Percentiles rank a stretch among this genome's conserved stretches.
phyloP scores from a whole-genome alignment of 1,139 yeast species.

The Yamadazyma aaseri region DNA sequence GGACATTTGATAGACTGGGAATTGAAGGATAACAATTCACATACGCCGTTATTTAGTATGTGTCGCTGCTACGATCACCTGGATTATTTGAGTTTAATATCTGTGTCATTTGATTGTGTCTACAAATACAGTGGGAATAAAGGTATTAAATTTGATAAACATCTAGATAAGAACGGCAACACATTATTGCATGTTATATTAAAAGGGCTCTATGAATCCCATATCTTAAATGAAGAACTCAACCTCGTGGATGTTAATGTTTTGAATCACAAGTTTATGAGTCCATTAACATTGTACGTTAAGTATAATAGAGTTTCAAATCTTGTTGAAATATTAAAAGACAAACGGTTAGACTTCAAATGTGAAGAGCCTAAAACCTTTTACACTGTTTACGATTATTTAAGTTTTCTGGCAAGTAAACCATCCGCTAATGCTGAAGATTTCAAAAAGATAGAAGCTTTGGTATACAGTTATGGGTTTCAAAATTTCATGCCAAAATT shows the following conservation, averaged over 20 bases:
- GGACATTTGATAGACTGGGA: constrained; percentile 72
- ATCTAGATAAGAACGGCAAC: constrained; percentile 72
- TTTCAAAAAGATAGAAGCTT: constrained; percentile 35
- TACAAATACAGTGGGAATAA: constrained; percentile 34
- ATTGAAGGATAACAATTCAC: constrained; percentile 60
- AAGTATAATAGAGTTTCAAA: constrained; percentile 69
- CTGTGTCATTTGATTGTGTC: constrained; percentile 46
- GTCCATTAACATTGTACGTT: constrained; percentile 71
- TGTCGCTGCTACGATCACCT: constrained; percentile 82
- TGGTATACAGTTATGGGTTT: constrained; percentile 42
- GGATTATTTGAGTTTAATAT: constrained; percentile 52
- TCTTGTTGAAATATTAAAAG: constrained; percentile 45
- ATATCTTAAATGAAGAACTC: constrained; percentile 29
- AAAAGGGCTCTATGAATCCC: constrained; percentile 39
- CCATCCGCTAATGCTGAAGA: constrained; percentile 28
- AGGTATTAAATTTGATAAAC: constrained; percentile 50
- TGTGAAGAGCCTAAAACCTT: constrained; percentile 41
- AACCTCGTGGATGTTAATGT: constrained; percentile 58
- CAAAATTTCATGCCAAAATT: constrained; percentile 23
- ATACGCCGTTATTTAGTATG: constrained; percentile 77
- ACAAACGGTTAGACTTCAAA: constrained; percentile 43
- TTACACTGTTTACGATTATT: constrained; percentile 45
- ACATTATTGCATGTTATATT: constrained; percentile 71
- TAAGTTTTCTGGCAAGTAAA: constrained; percentile 35
- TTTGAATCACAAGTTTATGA: constrained; percentile 55